Base-by-base conservation (phyloP, 371 early-diverging fungal genomes). In the Paraphysoderma sedebokerense region DNA sequence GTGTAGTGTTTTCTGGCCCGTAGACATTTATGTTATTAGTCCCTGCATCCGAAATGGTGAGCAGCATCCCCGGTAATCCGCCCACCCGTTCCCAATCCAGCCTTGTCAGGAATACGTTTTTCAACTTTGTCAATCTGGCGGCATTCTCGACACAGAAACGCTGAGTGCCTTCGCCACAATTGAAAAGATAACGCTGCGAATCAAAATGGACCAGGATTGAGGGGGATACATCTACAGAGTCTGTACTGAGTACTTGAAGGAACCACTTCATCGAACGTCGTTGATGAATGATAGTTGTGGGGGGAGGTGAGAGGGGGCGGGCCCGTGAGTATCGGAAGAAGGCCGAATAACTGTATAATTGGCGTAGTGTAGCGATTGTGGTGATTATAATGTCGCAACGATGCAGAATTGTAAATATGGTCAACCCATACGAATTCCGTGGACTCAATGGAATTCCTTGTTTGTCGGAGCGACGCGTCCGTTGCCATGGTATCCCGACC, bases 141-240 rank as follows among this genome's bases (percentile, higher is more conserved):
- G 70, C 74, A 47, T 86, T 77, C 60, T 92, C 83, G 44, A 77
- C 63, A 55, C 78, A 77, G 15, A 87, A 58, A 22, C 95, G 72
- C 63, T 97, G 97, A 0, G 82, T 82, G 7, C 91, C 90, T 58
- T 97, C 97, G 36, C 86, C 74, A 60, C 91, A 91, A 64, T 92
- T 92, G 72, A 97, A 85, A 55, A 97, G 62, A 54, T 92, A 92
- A 9, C 89, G 76, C 35, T 78, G 76, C 12, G 65, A 54, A 49
- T 86, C 84, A 56, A 87, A 84, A 48, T 81, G 78, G 17, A 87
- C 59, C 49, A 91, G 55, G 15, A 92, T 58, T 23, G 83, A 72
- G 2, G 91, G 81, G n/a, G 74, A 66, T 54, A 78, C 82, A 48
- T 58, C 66, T 20, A 71, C 58, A 20, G 77, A 75, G 46, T 72